phyloP scores from a whole-genome alignment of 352 stramenopile genomes.

The Globisporangium alternatum region DNA sequence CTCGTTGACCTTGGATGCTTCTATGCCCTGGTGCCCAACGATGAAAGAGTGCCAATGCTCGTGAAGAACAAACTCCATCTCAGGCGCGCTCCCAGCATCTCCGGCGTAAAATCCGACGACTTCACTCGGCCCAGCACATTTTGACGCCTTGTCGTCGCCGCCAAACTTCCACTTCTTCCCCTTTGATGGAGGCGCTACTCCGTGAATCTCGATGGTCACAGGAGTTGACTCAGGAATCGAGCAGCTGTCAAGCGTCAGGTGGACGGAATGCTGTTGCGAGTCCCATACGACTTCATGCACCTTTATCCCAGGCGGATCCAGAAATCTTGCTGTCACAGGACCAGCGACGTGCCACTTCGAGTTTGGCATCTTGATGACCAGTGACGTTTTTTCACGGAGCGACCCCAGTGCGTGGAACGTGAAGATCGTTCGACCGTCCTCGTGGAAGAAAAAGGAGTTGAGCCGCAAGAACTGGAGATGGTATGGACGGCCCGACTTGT shows the following conservation, averaged over 20 bases:
- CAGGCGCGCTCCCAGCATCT: conserved; percentile 17
- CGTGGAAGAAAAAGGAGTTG: conserved; percentile 53
- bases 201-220: conserved; percentile 34
- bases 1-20: conserved; percentile 35
- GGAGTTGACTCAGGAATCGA: conserved; percentile 24
- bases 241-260: conserved; percentile 35
- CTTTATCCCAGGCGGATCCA: conserved; percentile 26
- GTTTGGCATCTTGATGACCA: conserved; percentile 48
- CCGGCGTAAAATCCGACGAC: conserved; percentile 30
- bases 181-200: conserved; percentile 22
- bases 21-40: conserved; percentile 43
- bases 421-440: conserved; percentile 39
- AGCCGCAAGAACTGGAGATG: conserved; percentile 54
- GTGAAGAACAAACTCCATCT: conserved; percentile 44
- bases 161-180: conserved; percentile 5
- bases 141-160: background rate
- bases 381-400: conserved; percentile 20
- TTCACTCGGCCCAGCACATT: conserved; percentile 43
- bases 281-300: conserved; percentile 45
- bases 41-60: conserved; percentile 60
- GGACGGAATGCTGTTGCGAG: conserved; percentile 36
- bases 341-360: conserved; percentile 37
- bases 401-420: conserved; percentile 33
- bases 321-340: conserved; percentile 20
- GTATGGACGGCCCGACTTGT: conserved; percentile 36